These are phyloP conservation scores for Podospora sp. DNA, from an alignment of 495 filamentous ascomycete species.

Conservation along the genomic window DNA sequence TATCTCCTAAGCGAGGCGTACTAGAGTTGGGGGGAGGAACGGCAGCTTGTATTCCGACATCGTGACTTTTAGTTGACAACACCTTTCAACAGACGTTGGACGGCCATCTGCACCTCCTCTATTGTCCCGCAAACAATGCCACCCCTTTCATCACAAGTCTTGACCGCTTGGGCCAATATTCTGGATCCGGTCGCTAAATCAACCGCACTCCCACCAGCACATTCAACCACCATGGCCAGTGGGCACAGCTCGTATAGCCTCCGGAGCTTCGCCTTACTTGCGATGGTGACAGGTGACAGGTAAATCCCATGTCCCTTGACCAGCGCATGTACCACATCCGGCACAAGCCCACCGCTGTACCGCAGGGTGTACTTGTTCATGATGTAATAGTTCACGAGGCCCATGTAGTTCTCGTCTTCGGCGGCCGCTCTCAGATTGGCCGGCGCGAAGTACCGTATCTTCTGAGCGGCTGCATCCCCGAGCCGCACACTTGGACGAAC, in stretches of 20 bases:
- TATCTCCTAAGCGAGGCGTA: no score
- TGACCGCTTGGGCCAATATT: slow-evolving; percentile 42
- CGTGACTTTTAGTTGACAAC: no score
- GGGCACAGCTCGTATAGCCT: slow-evolving; percentile 54
- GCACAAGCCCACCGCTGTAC: slow-evolving; percentile 56
- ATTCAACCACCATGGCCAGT: slow-evolving; percentile 55
- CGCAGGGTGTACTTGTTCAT: slow-evolving; percentile 50
- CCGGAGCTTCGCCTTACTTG: slow-evolving; percentile 53
- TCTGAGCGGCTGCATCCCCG: neutral
- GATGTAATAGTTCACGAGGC: slow-evolving; percentile 46
- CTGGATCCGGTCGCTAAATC: slow-evolving; percentile 43
- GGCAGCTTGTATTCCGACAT: no score
- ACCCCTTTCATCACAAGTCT: slow-evolving; percentile 47
- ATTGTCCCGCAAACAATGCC: slow-evolving; percentile 53
- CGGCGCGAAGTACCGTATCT: slow-evolving; percentile 52
- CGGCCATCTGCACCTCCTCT: slow-evolving; percentile 46
- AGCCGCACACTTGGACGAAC: slow-evolving; percentile 40
- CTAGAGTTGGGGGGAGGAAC: no score
- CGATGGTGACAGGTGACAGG: slow-evolving; percentile 48
- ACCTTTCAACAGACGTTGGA: neutral
- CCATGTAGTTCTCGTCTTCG: slow-evolving; percentile 45
- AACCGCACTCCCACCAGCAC: slow-evolving; percentile 51
- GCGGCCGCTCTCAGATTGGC: slow-evolving; percentile 56
- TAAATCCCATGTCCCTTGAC: slow-evolving; percentile 58
- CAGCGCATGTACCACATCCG: slow-evolving; percentile 54